Percentiles rank a stretch among this genome's conserved stretches.
Evolutionary conservation across 345 rosid genomes (phyloP).

Genomic region (Gossypium rotundifolium): DNA sequence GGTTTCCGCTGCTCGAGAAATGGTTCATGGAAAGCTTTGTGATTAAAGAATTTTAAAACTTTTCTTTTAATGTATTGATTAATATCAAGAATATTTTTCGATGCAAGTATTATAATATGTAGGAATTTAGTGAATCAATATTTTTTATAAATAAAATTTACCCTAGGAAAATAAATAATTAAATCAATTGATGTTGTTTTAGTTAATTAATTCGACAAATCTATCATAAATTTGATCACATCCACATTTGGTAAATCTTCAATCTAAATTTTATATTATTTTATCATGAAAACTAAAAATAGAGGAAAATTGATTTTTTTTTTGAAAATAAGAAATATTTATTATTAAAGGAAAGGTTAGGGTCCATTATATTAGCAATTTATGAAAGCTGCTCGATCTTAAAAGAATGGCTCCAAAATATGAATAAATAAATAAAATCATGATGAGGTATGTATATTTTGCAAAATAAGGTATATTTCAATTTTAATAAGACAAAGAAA

Average conservation of each 20-base stretch:
- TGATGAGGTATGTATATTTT: too few species aligned
- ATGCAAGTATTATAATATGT: not conserved
- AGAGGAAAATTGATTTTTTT: too few species aligned
- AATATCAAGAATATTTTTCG: not conserved
- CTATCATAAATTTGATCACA: not conserved
- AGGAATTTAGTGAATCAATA: not conserved
- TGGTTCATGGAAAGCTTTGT: not conserved
- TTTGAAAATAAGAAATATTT: not conserved
- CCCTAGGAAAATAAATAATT: not conserved
- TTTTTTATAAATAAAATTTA: too few species aligned
- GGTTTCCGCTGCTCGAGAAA: constrained; percentile 25
- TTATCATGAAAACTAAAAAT: not conserved
- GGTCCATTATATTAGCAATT: not conserved
- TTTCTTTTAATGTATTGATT: not conserved
- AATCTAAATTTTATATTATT: not conserved
- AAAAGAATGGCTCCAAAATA: not conserved
- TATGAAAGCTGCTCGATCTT: not conserved
- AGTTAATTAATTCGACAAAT: too few species aligned
- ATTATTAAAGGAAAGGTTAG: not conserved
- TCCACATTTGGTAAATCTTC: not conserved
- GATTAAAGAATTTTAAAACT: too few species aligned
- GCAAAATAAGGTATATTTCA: not conserved
- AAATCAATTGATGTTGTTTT: not conserved
- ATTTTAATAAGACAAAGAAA: constrained; percentile 1
- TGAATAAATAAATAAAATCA: not conserved